Evolutionary conservation across 108 stramenopile genomes (phyloP), one percentile per base, ranked within the genome.

Genomic region (Cyclotella baltica): DNA sequence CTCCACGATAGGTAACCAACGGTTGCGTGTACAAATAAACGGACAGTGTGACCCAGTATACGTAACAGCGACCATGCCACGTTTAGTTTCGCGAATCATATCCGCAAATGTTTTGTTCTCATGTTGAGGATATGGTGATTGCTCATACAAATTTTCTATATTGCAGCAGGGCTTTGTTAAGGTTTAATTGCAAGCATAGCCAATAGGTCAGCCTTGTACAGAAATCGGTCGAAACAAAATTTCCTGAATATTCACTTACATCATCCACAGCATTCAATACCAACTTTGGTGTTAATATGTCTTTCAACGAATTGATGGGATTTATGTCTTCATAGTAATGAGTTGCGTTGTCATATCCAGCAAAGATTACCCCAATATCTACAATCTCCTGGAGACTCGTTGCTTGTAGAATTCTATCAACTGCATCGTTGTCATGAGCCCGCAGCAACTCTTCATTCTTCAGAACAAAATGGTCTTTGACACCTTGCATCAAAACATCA

Each of bases 201-300:
- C n/a, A n/a, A n/a, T n/a, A n/a, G n/a, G n/a, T n/a, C n/a, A n/a
- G n/a, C n/a, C n/a, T n/a, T n/a, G 6, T 1, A 4, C 4, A 48
- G 6, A 48, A 4, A 48, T 48, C 47, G 18, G 47, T n/a, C 18
- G 6, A 48, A 48, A n/a, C 2, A 48, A 48, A 48, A 48, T 1
- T 4, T 6, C n/a, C 11, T 11, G 40, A 43, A 11, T 11, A 53
- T 56, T 16, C 13, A 61, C 59, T 61, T 33, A 61, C 59, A 72
- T 87, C 86, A 70, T 87, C 86, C 23, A 72, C 53, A 11, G 80
- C 43, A 70, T 87, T 87, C 71, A 87, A 62, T 0, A 87, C 83
- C 35, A 87, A 50, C 34, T 68, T 77, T 22, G 86, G 86, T 30
- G 86, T 87, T 9, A 78, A 67, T 37, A 84, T 87, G 52, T 78